Evolutionary conservation across 2,329 filamentous ascomycete genomes (phyloP).

Genomic region (Allantophomopsis cytisporea): DNA sequence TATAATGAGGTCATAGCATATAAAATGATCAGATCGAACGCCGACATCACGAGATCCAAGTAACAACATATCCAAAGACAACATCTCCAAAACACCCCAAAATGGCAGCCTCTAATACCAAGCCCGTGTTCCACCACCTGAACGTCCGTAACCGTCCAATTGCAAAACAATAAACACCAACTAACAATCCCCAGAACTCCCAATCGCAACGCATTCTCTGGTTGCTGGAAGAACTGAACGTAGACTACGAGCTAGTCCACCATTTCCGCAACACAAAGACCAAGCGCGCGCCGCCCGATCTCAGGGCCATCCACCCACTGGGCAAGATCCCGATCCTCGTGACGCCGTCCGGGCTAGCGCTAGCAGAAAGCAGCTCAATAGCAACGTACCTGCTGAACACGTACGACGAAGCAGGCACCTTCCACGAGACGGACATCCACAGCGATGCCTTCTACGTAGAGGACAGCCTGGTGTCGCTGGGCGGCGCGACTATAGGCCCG

Average conservation of each 20-base stretch:
- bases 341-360: constrained; percentile 33
- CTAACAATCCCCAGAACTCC: constrained; percentile 9
- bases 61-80: no score
- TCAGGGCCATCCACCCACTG: constrained; percentile 68
- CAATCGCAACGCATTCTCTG: constrained; percentile 50
- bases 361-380: constrained; percentile 75
- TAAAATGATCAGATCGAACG: no score
- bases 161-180: background rate
- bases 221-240: constrained; percentile 55
- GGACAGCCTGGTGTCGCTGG: constrained; percentile 14
- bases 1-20: no score
- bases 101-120: no score
- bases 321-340: constrained; percentile 78
- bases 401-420: constrained; percentile 15
- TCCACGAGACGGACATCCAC: constrained; percentile 14
- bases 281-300: constrained; percentile 56
- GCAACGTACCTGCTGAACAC: constrained; percentile 54
- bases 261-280: constrained; percentile 55
- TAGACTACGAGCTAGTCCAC: constrained; percentile 68
- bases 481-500: constrained; percentile 12
- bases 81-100: no score
- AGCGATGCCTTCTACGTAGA: constrained; percentile 8
- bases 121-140: constrained; percentile 15
- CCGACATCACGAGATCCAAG: no score
- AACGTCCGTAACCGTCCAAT: constrained; percentile 5